Percentiles rank a stretch among this genome's conserved stretches.
phyloP scores from a whole-genome alignment of 345 rosid genomes.

The Eucalyptus erythrocorys region DNA sequence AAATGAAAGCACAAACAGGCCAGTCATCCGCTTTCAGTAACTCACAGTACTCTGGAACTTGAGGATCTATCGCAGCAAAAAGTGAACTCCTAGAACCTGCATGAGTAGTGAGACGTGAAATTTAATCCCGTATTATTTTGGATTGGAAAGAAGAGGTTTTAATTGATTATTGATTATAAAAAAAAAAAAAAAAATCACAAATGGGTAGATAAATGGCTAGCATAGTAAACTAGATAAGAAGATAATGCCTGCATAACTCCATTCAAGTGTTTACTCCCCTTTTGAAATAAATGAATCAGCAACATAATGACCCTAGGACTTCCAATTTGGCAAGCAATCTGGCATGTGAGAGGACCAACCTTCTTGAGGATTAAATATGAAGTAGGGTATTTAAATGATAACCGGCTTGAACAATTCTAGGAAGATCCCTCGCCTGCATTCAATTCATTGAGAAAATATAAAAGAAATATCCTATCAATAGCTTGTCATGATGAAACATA shows the following conservation, averaged over 20 bases:
- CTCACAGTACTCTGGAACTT: too few species aligned
- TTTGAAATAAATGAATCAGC: neutral
- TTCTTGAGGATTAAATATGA: conserved; percentile 81
- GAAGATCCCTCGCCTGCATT: conserved; percentile 89
- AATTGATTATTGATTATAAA: too few species aligned
- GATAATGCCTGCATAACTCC: neutral
- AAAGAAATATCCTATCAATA: neutral
- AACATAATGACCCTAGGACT: neutral
- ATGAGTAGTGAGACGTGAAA: too few species aligned
- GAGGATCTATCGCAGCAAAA: too few species aligned
- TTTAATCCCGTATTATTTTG: too few species aligned
- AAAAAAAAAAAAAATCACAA: neutral
- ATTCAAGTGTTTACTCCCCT: neutral
- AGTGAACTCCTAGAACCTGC: too few species aligned
- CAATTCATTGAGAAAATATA: neutral
- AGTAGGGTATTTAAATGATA: conserved; percentile 83
- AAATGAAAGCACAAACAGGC: too few species aligned
- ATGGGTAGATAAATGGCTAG: neutral
- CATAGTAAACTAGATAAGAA: neutral
- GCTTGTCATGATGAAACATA: neutral
- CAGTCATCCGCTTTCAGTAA: too few species aligned
- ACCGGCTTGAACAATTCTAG: conserved; percentile 64
- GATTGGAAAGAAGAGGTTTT: too few species aligned
- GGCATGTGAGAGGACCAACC: conserved; percentile 23
- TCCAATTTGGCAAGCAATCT: neutral